These are phyloP conservation scores for Lactuca saligna DNA, from an alignment of 129 eudicot genomes.

Conservation along the genomic window DNA sequence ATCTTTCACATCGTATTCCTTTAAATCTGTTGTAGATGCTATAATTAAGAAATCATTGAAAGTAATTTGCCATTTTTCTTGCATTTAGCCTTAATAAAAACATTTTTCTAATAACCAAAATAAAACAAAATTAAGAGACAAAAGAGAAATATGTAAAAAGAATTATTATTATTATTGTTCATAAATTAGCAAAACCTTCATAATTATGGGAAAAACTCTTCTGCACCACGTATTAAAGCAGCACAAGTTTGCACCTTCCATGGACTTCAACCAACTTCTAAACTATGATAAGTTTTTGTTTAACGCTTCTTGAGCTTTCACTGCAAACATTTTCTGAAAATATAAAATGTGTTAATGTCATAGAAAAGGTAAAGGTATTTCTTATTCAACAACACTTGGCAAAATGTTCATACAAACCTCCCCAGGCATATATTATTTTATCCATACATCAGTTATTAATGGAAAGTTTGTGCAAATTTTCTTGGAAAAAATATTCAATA, in stretches of 20 bases:
- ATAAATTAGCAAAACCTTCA: slow-evolving; percentile 51
- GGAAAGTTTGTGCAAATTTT: too few species aligned
- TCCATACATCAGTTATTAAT: too few species aligned
- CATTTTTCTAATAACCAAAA: not conserved
- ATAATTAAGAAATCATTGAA: too few species aligned
- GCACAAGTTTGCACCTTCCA: slow-evolving; percentile 72
- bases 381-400: too few species aligned
- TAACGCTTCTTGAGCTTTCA: slow-evolving; percentile 47
- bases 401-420: too few species aligned
- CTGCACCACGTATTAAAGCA: slow-evolving; percentile 62
- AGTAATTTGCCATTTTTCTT: not conserved
- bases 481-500: slow-evolving; percentile 21
- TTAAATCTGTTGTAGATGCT: too few species aligned
- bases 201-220: slow-evolving; percentile 52
- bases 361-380: too few species aligned
- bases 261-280: slow-evolving; percentile 66
- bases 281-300: slow-evolving; percentile 38
- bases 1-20: too few species aligned
- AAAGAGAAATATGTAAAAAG: not conserved
- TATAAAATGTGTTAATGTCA: not conserved
- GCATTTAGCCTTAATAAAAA: not conserved
- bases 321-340: slow-evolving; percentile 37
- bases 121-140: not conserved
- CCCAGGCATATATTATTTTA: too few species aligned
- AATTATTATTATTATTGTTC: not conserved